Conservation (phyloP, 1,284 basidiomycete species). For the Inonotus obliquus region DNA sequence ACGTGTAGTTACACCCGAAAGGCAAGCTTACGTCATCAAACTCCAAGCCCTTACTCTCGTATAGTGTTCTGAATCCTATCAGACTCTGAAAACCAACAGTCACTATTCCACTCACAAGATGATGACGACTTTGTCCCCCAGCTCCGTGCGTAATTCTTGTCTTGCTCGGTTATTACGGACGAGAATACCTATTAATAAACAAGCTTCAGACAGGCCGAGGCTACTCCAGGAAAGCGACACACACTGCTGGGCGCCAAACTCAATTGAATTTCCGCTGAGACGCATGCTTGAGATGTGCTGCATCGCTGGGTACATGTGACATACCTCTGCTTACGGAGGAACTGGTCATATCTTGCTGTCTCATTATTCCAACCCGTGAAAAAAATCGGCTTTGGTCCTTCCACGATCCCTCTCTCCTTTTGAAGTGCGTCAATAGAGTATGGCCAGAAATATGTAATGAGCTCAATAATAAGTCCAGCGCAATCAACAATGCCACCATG, state of each 20-base stretch:
- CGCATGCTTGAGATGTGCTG: background rate
- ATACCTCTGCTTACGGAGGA: constrained; percentile 48
- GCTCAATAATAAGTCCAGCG: constrained; percentile 57
- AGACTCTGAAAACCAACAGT: background rate
- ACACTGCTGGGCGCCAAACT: constrained; percentile 71
- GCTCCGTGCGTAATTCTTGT: constrained; percentile 43
- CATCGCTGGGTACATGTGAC: constrained; percentile 14
- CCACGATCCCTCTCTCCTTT: constrained; percentile 52
- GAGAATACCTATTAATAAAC: constrained; percentile 49
- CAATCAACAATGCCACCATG: constrained; percentile 69
- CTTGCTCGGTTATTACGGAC: constrained; percentile 57
- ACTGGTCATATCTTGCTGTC: constrained; percentile 50
- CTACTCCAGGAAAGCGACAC: constrained; percentile 14
- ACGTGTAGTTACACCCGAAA: constrained; percentile 21
- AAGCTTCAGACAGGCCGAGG: background rate
- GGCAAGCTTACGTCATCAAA: constrained; percentile 52
- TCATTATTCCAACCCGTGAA: constrained; percentile 51
- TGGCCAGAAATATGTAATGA: constrained; percentile 61
- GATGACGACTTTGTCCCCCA: constrained; percentile 57
- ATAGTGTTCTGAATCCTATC: constrained; percentile 48
- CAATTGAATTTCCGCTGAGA: constrained; percentile 44
- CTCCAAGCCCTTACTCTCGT: constrained; percentile 71
- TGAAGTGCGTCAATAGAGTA: constrained; percentile 58
- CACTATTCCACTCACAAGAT: constrained; percentile 47
- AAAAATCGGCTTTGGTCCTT: constrained; percentile 59